phyloP scores from a whole-genome alignment of 2,329 filamentous ascomycete genomes.

The Dothidotthia symphoricarpi region DNA sequence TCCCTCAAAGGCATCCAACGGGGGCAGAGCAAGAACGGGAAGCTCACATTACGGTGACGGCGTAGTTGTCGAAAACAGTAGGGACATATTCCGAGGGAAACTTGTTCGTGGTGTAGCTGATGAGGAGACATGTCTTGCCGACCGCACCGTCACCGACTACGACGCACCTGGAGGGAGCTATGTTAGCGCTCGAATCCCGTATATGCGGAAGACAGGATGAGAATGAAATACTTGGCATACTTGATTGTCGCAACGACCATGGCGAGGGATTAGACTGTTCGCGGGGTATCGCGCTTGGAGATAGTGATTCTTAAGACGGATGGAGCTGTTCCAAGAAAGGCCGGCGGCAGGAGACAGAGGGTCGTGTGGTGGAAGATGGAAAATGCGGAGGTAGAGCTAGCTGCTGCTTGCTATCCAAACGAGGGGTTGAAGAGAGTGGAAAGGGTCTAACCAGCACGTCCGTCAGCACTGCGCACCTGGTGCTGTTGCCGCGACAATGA shows the following conservation, averaged over 20 bases:
- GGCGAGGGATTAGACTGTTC: conserved; percentile 9
- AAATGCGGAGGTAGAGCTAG: conserved; percentile 25
- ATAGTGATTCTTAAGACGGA: too few relatives aligned
- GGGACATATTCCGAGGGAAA: conserved; percentile 99
- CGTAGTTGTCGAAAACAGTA: conserved; percentile 99
- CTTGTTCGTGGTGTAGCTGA: conserved; percentile 99
- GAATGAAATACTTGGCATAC: conserved; percentile 26
- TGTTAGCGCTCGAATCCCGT: conserved; percentile 9
- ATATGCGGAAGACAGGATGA: background rate
- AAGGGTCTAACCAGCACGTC: conserved; percentile 28
- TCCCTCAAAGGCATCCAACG: background rate
- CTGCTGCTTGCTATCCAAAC: conserved; percentile 34
- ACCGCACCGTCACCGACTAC: conserved; percentile 99
- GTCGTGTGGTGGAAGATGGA: conserved; percentile 14
- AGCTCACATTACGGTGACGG: conserved; percentile 96
- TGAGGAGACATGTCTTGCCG: conserved; percentile 97
- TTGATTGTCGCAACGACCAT: conserved; percentile 47
- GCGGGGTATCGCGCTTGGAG: too few relatives aligned
- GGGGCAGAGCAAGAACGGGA: conserved; percentile 7
- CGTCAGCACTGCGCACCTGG: conserved; percentile 27
- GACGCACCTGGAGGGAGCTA: conserved; percentile 69
- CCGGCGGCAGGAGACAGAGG: conserved; percentile 12
- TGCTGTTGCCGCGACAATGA: conserved; percentile 18
- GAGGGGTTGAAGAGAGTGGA: conserved; percentile 35
- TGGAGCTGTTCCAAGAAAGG: conserved; percentile 6